Percentiles rank a stretch among this genome's conserved stretches.
Evolutionary conservation across 108 stramenopile species (phyloP).

Genomic region (Skeletonema costatum): DNA sequence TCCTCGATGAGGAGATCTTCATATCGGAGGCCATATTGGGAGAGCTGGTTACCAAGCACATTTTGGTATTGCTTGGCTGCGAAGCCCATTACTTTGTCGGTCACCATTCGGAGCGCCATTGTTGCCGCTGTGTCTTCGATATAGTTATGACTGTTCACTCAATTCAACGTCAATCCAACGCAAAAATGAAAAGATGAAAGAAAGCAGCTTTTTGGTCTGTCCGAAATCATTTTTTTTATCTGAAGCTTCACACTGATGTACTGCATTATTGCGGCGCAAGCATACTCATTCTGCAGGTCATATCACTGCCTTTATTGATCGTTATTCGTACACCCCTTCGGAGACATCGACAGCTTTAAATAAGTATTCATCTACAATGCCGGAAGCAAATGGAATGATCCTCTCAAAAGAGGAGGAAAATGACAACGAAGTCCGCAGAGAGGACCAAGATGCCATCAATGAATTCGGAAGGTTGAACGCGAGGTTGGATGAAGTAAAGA

Average conservation of each 20-base stretch:
- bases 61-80: conserved; percentile 66
- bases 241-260: too few species aligned
- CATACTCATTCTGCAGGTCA: too few species aligned
- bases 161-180: too few species aligned
- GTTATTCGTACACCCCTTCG: too few species aligned
- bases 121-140: neutral
- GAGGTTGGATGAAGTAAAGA: conserved; percentile 74
- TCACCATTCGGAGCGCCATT: conserved; percentile 71
- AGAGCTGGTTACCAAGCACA: conserved; percentile 58
- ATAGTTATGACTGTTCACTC: too few species aligned
- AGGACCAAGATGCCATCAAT: conserved; percentile 93
- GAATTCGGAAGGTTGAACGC: conserved; percentile 93
- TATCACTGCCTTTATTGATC: too few species aligned
- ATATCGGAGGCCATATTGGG: conserved; percentile 82
- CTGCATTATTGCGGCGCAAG: too few species aligned
- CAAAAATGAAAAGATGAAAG: too few species aligned
- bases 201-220: too few species aligned
- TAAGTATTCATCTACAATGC: conserved; percentile 17
- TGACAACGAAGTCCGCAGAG: conserved; percentile 82
- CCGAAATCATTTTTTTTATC: too few species aligned
- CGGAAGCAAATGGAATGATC: conserved; percentile 54
- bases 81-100: conserved; percentile 62
- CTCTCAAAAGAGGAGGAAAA: conserved; percentile 78
- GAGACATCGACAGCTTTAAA: neutral
- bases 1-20: conserved; percentile 86